A percentile compares a stretch with the other conserved stretches of the same genome.
Conservation (phyloP, 139 green algal species). For the Chlorokybus atmophyticus region DNA sequence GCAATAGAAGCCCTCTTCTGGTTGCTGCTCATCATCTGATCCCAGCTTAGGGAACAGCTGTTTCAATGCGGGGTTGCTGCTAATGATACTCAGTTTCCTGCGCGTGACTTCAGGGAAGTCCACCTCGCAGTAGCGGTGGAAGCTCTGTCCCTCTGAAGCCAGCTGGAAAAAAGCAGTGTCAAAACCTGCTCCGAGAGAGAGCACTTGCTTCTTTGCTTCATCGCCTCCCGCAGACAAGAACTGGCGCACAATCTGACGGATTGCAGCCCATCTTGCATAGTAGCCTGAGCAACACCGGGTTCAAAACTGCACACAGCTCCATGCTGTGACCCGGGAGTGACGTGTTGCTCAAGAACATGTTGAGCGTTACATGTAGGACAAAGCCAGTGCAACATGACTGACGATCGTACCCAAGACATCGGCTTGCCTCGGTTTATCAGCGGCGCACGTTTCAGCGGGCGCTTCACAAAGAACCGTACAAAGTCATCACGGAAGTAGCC, state of each 20-base stretch:
- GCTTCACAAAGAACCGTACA: slow-evolving; percentile 25
- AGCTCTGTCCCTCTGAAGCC: too few species aligned
- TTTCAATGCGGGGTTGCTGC: neutral
- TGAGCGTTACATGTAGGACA: too few species aligned
- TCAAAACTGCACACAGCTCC: neutral
- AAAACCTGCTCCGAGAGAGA: slow-evolving; percentile 28
- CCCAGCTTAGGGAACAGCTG: neutral
- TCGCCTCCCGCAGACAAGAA: slow-evolving; percentile 11
- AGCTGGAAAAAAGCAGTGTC: slow-evolving; percentile 31
- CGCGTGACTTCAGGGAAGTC: slow-evolving; percentile 24
- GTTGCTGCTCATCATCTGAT: neutral
- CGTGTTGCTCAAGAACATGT: too few species aligned
- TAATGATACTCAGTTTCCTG: neutral
- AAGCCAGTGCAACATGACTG: too few species aligned
- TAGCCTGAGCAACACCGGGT: slow-evolving; percentile 17
- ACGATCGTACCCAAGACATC: too few species aligned
- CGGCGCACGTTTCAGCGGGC: slow-evolving; percentile 9
- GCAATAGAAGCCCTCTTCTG: neutral
- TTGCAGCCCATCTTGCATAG: slow-evolving; percentile 28
- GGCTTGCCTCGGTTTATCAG: slow-evolving; percentile 27
- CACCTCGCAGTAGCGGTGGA: slow-evolving; percentile 19
- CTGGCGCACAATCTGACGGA: slow-evolving; percentile 21
- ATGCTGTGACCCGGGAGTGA: too few species aligned
- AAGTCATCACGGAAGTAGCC: slow-evolving; percentile 31
- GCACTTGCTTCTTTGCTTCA: slow-evolving; percentile 11